phyloP scores from a whole-genome alignment of 2,329 filamentous ascomycete species.

The Neophaeococcomyces mojaviensis region DNA sequence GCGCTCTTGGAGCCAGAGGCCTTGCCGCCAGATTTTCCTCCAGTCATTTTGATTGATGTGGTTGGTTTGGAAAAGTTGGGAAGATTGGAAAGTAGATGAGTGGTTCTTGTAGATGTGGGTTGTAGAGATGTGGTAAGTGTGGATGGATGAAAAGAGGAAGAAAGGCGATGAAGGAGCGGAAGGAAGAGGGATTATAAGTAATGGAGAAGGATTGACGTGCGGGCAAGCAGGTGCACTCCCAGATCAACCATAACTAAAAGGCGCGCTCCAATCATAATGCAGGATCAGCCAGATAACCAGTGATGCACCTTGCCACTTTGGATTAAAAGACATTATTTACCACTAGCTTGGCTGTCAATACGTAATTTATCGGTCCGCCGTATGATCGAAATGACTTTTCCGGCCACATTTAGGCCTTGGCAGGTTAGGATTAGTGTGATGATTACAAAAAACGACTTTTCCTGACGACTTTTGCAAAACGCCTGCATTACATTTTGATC shows the following conservation, averaged over 20 bases:
- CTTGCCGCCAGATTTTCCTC: slow-evolving; percentile 99
- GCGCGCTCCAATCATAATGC: slow-evolving; percentile 18
- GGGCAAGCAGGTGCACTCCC: slow-evolving; percentile 30
- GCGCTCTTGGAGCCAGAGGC: slow-evolving; percentile 98
- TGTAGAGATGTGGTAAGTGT: slow-evolving; percentile 19
- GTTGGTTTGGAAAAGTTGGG: slow-evolving; percentile 31
- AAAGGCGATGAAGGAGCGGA: slow-evolving; percentile 27
- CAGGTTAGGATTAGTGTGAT: slow-evolving; percentile 2
- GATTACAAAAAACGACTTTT: slow-evolving; percentile 23
- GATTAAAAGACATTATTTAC: neutral
- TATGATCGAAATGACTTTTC: slow-evolving; percentile 12
- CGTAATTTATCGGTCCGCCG: neutral
- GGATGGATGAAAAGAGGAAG: slow-evolving; percentile 27
- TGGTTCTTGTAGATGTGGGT: slow-evolving; percentile 22
- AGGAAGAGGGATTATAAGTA: slow-evolving; percentile 36
- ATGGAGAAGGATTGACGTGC: slow-evolving; percentile 37
- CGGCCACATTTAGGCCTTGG: slow-evolving; percentile 6
- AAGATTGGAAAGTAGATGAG: slow-evolving; percentile 25
- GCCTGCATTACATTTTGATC: slow-evolving; percentile 11
- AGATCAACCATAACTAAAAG: slow-evolving; percentile 45
- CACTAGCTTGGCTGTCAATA: neutral
- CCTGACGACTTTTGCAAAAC: slow-evolving; percentile 22
- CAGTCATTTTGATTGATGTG: slow-evolving; percentile 82
- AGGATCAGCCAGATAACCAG: neutral
- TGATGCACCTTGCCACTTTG: slow-evolving; percentile 6